Conservation (phyloP, 2,329 filamentous ascomycete genomes). For the Scleromitrula shiraiana region DNA sequence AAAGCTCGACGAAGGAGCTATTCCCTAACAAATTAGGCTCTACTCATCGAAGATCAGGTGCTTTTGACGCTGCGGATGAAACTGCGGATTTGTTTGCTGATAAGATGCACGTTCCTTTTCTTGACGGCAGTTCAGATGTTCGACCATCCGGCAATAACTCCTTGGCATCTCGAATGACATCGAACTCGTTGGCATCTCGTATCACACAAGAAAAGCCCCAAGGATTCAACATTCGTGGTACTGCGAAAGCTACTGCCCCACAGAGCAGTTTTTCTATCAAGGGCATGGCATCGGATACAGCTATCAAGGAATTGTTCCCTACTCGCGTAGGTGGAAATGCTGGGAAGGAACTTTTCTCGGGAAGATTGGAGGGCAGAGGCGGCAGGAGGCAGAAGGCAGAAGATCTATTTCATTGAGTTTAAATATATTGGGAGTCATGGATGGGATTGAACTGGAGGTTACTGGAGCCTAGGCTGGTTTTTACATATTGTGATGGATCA, state of each 20-base stretch:
- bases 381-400: conserved; percentile 59
- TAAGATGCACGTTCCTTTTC: conserved; percentile 41
- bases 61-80: conserved; percentile 46
- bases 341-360: conserved; percentile 62
- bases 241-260: conserved; percentile 35
- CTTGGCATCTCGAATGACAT: conserved; percentile 21
- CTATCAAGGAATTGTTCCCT: conserved; percentile 60
- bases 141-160: conserved; percentile 13
- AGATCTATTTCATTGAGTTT: conserved; percentile 62
- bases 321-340: conserved; percentile 50
- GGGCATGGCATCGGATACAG: conserved; percentile 50
- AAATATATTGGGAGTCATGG: too few relatives aligned
- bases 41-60: conserved; percentile 40
- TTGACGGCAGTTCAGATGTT: conserved; percentile 35
- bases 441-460: neutral
- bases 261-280: conserved; percentile 60
- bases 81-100: conserved; percentile 43
- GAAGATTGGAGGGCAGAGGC: conserved; percentile 49
- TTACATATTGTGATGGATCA: too few relatives aligned
- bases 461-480: too few relatives aligned
- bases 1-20: conserved; percentile 38
- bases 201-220: conserved; percentile 27
- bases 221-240: conserved; percentile 53
- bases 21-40: conserved; percentile 42
- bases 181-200: conserved; percentile 17